Evolutionary conservation across 495 filamentous ascomycete species (phyloP), one percentile per base, ranked within the genome.

Genomic region (Schizothecium vesticola): DNA sequence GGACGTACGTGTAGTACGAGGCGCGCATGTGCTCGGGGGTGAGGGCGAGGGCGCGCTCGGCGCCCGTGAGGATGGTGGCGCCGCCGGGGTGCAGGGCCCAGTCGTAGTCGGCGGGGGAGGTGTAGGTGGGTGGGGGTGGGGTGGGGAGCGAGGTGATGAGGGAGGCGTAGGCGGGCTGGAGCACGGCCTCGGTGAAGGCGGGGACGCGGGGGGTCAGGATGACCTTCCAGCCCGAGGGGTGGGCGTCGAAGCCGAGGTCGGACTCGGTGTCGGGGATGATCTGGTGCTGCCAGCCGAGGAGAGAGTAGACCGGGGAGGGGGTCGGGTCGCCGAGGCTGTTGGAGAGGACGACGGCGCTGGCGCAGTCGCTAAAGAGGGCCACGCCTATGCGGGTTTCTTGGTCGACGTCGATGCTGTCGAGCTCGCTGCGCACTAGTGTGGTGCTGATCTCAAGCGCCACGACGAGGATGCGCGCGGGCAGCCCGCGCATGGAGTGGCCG

Each of bases 31-130:
- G 84, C 70, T 87, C 82, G 1, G 85, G 75, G 0, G 83, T 81
- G 23, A 91, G 81, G 21, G 75, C 70, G 79, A 88, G 80, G 11
- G 78, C 80, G 51, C 77, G 75, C 73, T 89, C 84, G 1, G 87
- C 85, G 8, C 86, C 86, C 7, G 86, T 84, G 13, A 90, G 81
- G 64, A 91, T 89, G 10, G 87, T 86, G 19, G 84, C 75, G 33
- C 88, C 88, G 5, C 88, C 88, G 0, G 88, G 88, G 72, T 91
- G 88, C 69, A 90, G 80, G 0, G 87, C 88, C 88, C 88, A 91
- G 75, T 91, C 88, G 64, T 89, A 88, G 63, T 88, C 86, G 0
- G 73, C 59, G 1, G 86, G 78, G 1, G 55, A 63, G 63, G 72
- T 73, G 70, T 84, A 83, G 19, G 73, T 61, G 23, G 74, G 73